Evolutionary conservation across 257 asterid genomes (phyloP).

Genomic region (Anisodus tanguticus): DNA sequence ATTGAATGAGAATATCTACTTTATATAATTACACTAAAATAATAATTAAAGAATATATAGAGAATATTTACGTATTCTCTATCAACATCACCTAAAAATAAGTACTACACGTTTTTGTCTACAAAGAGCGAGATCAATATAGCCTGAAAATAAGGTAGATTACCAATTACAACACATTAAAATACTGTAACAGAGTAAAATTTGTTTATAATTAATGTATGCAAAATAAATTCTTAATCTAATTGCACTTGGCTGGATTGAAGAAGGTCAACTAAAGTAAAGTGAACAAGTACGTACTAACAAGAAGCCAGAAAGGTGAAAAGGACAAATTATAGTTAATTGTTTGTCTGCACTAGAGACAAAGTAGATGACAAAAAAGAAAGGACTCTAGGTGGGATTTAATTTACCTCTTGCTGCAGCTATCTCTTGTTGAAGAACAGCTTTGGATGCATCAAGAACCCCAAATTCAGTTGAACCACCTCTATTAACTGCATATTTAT

Average conservation of each 20-base stretch:
- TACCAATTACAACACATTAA: too few species aligned
- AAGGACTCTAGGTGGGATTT: background rate
- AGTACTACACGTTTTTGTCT: too few species aligned
- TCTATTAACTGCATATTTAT: constrained; percentile 56
- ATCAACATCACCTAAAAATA: background rate
- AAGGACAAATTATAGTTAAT: background rate
- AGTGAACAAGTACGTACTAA: background rate
- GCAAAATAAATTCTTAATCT: background rate
- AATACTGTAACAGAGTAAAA: background rate
- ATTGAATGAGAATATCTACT: too few species aligned
- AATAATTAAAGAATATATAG: too few species aligned
- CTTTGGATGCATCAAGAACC: constrained; percentile 53
- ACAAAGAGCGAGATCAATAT: too few species aligned
- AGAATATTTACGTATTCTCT: too few species aligned
- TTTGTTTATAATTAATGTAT: too few species aligned
- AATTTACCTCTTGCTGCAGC: constrained; percentile 58
- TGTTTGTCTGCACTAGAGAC: constrained; percentile 13
- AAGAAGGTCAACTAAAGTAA: constrained; percentile 6
- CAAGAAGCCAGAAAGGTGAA: background rate
- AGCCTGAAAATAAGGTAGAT: background rate
- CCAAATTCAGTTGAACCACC: constrained; percentile 56
- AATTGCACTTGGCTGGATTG: background rate
- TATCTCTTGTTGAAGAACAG: constrained; percentile 56
- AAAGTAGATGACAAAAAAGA: background rate
- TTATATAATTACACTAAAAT: too few species aligned